Evolutionary conservation across 2,329 filamentous ascomycete species (phyloP).

Genomic region (Colletotrichum sp.): DNA sequence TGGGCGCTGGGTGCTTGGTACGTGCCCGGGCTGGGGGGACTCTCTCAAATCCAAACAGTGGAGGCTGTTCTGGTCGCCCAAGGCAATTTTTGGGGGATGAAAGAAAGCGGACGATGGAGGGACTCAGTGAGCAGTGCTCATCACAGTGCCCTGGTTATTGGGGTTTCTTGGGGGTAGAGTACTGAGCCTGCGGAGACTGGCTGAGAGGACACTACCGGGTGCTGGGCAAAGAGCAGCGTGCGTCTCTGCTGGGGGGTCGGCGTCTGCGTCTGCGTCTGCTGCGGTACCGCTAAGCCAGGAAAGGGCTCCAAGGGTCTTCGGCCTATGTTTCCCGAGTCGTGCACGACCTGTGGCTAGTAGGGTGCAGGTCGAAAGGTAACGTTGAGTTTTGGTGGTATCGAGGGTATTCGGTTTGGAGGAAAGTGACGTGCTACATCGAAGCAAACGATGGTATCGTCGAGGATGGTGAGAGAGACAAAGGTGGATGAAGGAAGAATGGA

Average conservation of each 20-base stretch:
- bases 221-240: constrained; percentile 1
- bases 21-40: constrained; percentile 4
- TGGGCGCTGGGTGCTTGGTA: constrained; percentile 7
- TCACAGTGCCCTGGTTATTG: background rate
- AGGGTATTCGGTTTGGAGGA: background rate
- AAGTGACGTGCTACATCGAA: constrained; percentile 8
- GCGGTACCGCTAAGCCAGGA: constrained; percentile 8
- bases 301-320: constrained; percentile 7
- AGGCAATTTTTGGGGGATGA: background rate
- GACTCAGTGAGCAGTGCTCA: background rate
- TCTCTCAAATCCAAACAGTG: constrained; percentile 19
- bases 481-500: background rate
- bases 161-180: background rate
- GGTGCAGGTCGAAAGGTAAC: background rate
- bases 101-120: background rate
- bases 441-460: background rate
- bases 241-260: background rate
- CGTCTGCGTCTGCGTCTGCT: constrained; percentile 8
- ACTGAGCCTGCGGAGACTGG: background rate
- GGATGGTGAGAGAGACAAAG: background rate
- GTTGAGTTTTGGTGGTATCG: background rate
- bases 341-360: constrained; percentile 13
- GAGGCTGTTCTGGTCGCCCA: background rate
- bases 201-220: background rate
- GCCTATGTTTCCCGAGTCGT: constrained; percentile 13